Evolutionary conservation across 352 stramenopile species (phyloP).

Genomic region (Globisporangium spiculum): DNA sequence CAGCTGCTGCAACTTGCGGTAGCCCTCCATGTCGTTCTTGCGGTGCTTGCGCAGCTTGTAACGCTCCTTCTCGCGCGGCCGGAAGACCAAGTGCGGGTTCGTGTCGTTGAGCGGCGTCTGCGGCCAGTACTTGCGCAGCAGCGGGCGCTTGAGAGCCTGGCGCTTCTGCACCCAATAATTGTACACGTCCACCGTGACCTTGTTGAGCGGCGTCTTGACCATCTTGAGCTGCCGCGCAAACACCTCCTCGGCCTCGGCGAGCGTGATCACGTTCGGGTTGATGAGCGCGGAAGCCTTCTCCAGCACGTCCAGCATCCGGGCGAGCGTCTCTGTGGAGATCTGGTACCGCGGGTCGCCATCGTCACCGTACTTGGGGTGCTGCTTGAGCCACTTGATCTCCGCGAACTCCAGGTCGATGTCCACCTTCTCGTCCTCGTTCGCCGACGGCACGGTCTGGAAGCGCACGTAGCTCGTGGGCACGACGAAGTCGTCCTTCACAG

Average conservation of each 20-base stretch:
- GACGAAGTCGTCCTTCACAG: slow-evolving; percentile 66
- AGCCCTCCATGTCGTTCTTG: slow-evolving; percentile 96
- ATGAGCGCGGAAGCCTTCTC: slow-evolving; percentile 83
- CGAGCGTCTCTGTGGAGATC: slow-evolving; percentile 59
- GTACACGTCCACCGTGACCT: slow-evolving; percentile 86
- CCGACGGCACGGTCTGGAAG: slow-evolving; percentile 62
- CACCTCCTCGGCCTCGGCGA: slow-evolving; percentile 70
- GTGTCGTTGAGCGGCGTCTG: slow-evolving; percentile 95
- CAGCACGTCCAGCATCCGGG: slow-evolving; percentile 83
- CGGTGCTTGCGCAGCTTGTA: slow-evolving; percentile 96
- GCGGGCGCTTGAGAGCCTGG: slow-evolving; percentile 86
- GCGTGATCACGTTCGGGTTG: slow-evolving; percentile 73
- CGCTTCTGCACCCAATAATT: slow-evolving; percentile 96
- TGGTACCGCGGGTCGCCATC: slow-evolving; percentile 80
- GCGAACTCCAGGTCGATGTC: slow-evolving; percentile 79
- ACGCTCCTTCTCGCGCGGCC: slow-evolving; percentile 95
- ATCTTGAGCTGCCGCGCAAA: slow-evolving; percentile 62
- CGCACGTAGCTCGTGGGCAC: slow-evolving; percentile 79
- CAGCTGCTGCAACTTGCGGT: slow-evolving; percentile 92
- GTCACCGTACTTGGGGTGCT: slow-evolving; percentile 80
- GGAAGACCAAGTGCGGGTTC: slow-evolving; percentile 98
- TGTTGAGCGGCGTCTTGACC: slow-evolving; percentile 71
- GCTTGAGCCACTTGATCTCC: slow-evolving; percentile 86
- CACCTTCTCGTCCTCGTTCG: slow-evolving; percentile 44
- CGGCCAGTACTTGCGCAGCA: slow-evolving; percentile 95